phyloP scores from a whole-genome alignment of 1,284 basidiomycete species.

The Lentinus polychrous region DNA sequence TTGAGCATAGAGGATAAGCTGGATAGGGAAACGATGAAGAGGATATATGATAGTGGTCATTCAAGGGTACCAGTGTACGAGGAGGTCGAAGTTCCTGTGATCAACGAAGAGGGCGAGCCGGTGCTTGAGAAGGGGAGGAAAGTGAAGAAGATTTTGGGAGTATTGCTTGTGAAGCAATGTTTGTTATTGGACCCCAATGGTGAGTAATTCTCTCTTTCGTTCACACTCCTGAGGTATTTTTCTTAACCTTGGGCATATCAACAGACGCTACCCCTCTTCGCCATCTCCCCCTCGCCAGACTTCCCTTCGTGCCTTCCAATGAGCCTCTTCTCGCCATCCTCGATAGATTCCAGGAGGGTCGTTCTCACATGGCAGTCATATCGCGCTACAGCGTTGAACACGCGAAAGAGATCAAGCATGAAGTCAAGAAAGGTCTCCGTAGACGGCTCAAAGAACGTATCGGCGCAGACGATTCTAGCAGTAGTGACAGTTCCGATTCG shows the following conservation, averaged over 20 bases:
- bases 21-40: conserved; percentile 69
- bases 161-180: conserved; percentile 76
- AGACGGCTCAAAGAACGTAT: conserved; percentile 59
- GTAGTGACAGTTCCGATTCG: conserved; percentile 26
- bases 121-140: conserved; percentile 26
- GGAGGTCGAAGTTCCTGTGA: conserved; percentile 51
- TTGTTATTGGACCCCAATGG: conserved; percentile 84
- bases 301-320: conserved; percentile 78
- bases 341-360: conserved; percentile 88
- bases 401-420: conserved; percentile 58
- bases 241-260: too few relatives aligned
- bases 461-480: conserved; percentile 52
- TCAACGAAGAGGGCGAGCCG: conserved; percentile 6
- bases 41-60: conserved; percentile 73
- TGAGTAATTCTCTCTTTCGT: conserved; percentile 17
- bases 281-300: conserved; percentile 71
- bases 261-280: conserved; percentile 71
- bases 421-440: conserved; percentile 60
- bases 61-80: conserved; percentile 72
- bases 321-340: conserved; percentile 83
- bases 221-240: neutral
- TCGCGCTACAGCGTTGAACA: conserved; percentile 42
- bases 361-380: conserved; percentile 89
- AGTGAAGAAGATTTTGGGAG: conserved; percentile 74
- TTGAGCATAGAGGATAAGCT: conserved; percentile 71